Percentiles rank a stretch among this genome's conserved stretches.
These are phyloP conservation scores for Deuterostichococcus epilithicus DNA, from an alignment of 139 green algal genomes.

Conservation along the genomic window DNA sequence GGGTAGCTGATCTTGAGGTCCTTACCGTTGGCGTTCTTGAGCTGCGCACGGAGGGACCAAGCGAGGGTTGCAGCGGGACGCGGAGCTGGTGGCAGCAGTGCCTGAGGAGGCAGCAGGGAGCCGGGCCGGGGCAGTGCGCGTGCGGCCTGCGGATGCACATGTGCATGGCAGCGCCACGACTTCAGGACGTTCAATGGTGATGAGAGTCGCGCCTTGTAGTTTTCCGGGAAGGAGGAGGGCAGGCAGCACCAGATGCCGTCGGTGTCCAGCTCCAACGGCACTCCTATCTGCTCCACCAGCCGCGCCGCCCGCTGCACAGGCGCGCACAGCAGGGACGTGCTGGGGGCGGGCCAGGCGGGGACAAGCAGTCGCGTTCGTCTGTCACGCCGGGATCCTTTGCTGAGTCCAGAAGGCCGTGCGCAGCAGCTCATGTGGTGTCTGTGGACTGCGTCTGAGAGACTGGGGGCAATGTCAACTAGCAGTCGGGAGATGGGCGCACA, in stretches of 20 bases:
- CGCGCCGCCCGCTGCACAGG: slow-evolving; percentile 58
- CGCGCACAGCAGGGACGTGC: neutral
- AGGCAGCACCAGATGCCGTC: slow-evolving; percentile 98
- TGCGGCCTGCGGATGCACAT: no score
- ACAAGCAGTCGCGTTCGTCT: no score
- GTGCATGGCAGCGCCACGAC: no score
- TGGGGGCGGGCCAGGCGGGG: no score
- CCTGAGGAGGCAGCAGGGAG: no score
- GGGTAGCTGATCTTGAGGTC: slow-evolving; percentile 88
- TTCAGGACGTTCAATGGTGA: no score
- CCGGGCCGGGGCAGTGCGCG: no score
- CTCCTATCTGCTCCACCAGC: slow-evolving; percentile 75
- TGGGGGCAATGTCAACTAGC: neutral
- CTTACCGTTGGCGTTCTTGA: slow-evolving; percentile 63
- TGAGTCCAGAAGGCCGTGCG: no score
- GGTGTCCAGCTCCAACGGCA: slow-evolving; percentile 96
- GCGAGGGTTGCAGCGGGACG: no score
- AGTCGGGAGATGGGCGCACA: slow-evolving; percentile 14
- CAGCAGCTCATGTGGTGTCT: neutral
- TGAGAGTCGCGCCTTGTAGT: slow-evolving; percentile 85
- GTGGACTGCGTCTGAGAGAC: neutral
- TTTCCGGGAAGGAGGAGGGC: slow-evolving; percentile 90
- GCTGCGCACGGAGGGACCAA: slow-evolving; percentile 34
- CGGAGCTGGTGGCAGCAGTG: no score
- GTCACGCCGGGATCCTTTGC: no score